These are phyloP conservation scores for Microdochium trichocladiopsis DNA, from an alignment of 2,329 filamentous ascomycete genomes.

Conservation along the genomic window DNA sequence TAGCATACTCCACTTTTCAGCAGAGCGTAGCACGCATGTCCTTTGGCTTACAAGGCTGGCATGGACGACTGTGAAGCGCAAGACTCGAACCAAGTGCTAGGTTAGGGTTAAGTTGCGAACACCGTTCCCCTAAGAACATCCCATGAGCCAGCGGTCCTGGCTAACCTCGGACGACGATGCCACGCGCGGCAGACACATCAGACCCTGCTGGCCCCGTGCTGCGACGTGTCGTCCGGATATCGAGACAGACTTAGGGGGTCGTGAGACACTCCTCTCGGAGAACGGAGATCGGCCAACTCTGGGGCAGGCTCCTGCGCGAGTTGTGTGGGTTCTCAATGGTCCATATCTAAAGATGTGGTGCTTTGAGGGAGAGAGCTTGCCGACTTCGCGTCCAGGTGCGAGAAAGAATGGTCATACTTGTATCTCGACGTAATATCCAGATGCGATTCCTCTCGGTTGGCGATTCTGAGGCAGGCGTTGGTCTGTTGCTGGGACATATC, in stretches of 20 bases:
- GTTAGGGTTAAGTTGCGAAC: conserved; percentile 98
- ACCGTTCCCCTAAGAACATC: conserved; percentile 43
- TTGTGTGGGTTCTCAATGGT: conserved; percentile 22
- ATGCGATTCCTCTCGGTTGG: conserved; percentile 18
- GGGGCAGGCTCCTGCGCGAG: conserved; percentile 67
- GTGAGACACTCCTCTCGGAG: conserved; percentile 60
- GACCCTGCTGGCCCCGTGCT: conserved; percentile 54
- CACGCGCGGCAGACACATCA: conserved; percentile 39
- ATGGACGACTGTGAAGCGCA: conserved; percentile 64
- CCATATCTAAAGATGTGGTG: conserved; percentile 12
- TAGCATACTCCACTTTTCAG: conserved; percentile 42
- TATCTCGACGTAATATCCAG: conserved; percentile 23
- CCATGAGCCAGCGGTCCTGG: conserved; percentile 34
- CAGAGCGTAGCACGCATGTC: conserved; percentile 29
- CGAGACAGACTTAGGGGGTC: conserved; percentile 32
- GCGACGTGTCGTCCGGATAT: conserved; percentile 41
- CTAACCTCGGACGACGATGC: conserved; percentile 30
- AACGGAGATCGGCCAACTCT: conserved; percentile 73
- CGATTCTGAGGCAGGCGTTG: conserved; percentile 3
- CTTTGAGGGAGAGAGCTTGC: conserved; percentile 38
- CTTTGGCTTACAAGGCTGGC: conserved; percentile 56
- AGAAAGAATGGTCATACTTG: conserved; percentile 11
- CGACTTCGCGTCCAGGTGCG: conserved; percentile 12
- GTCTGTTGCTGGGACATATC: not conserved
- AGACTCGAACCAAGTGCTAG: conserved; percentile 66